Base-by-base conservation (phyloP, 202 grass and related monocot species). In the Cymbopogon flexuosus region DNA sequence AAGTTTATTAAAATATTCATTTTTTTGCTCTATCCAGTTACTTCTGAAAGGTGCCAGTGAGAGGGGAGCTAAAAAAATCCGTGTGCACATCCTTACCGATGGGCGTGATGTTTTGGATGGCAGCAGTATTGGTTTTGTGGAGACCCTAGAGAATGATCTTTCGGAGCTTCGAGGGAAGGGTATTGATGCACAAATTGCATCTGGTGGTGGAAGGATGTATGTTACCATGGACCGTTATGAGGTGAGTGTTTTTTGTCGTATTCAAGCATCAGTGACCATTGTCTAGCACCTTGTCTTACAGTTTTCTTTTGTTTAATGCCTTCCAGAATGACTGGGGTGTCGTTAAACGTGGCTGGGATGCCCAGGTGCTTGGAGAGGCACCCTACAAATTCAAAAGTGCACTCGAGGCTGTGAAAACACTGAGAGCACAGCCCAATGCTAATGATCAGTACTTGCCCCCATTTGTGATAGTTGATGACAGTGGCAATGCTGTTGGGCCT, bases 191-290 rank as follows among this genome's bases (percentile, higher is more conserved):
- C 40, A 36, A 16, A 84, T 97, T 88, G 94, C 94, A 68, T 97
- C 94, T 76, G 91, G 94, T 77, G 94, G 94, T 81, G 94, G 94
- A 83, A 91, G 94, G 75, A 97, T 97, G 94, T 82, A 94, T 16
- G 94, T 97, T 84, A 97, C 89, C 78, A 99, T 99, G 96, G 96
- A 99, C 75, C 96, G 96, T 19, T 99, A 99, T 23, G 96, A 99
- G 96, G 96, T 99, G 87, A 45, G 35, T 3, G 57, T 52, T 21
- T 60, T 10, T 70, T n/a, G 33, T 56, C 23, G 60, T 19, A 45
- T 21, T 81, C 36, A 70, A 23, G 29, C 35, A 57, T 61, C 59
- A 54, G 52, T 36, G 29, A 66, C 61, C 60, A 10, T 52, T 34
- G 43, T 65, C 41, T 73, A 68, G 1, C 49, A 34, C 2, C 61